Conservation (phyloP, 148 eudicot genomes). For the Fagopyrum esculentum region DNA sequence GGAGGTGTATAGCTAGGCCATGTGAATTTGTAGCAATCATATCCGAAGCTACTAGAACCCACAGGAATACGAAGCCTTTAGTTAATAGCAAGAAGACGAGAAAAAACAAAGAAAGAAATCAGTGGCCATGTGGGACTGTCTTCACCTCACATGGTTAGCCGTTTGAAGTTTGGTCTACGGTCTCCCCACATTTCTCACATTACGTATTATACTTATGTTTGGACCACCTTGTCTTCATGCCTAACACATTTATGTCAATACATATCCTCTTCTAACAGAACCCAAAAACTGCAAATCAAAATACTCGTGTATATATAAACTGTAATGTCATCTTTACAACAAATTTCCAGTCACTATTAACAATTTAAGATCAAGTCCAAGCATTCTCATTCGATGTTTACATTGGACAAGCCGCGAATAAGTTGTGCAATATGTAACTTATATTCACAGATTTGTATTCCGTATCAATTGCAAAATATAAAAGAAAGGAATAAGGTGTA, state of each 20-base stretch:
- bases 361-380: not conserved
- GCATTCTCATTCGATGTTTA: conserved; percentile 11
- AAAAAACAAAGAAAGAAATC: not conserved
- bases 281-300: not conserved
- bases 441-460: conserved; percentile 1
- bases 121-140: conserved; percentile 11
- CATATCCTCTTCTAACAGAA: not conserved
- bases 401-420: conserved; percentile 16
- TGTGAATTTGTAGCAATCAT: not conserved
- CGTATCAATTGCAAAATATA: conserved; percentile 1
- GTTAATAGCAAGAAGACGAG: not conserved
- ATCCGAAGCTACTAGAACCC: not conserved
- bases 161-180: conserved; percentile 4
- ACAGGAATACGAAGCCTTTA: not conserved
- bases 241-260: not conserved
- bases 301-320: not conserved
- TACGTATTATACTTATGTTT: not conserved
- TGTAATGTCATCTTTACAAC: conserved; percentile 10
- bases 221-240: not conserved
- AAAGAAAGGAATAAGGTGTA: not conserved
- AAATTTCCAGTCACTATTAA: conserved; percentile 9
- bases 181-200: not conserved
- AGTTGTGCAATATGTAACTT: not conserved
- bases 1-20: not conserved
- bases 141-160: conserved; percentile 10